Evolutionary conservation across 2,329 filamentous ascomycete genomes (phyloP), one percentile per base, ranked within the genome.

Genomic region (Sclerotinia spermophila): DNA sequence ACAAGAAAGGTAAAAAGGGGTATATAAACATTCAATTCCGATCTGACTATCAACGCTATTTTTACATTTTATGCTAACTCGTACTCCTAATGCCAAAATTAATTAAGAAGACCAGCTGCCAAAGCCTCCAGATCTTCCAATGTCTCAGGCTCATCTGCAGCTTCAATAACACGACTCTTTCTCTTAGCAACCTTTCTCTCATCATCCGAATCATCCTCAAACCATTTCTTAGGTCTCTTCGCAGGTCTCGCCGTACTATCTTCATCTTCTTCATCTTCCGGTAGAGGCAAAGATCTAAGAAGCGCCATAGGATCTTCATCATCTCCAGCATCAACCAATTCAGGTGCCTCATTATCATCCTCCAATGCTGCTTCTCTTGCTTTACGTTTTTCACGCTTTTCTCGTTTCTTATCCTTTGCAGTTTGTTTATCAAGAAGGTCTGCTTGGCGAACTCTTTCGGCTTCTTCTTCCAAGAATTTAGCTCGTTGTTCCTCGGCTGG

Each of bases 371-470:
- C 84, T 79, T 90, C 89, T 76, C 89, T 83, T 58, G 87, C 88
- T 83, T 90, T 93, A n/a, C 56, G 55, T 58, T 71, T 71, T 76
- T 91, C 88, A 72, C 86, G 85, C 86, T 93, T 96, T 81, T 92
- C 91, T 76, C 87, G 86, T 79, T 86, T 89, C 86, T 93, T 94
- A 80, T 92, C 87, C 83, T 90, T 93, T 48, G 89, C 93, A 21
- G 91, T 80, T 75, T 88, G 86, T 83, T 97, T 97, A 82, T 99
- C 96, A 73, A 89, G 87, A 48, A 92, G 81, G 83, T 99, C 96
- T 30, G 90, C 92, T 77, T 87, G 84, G 75, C 86, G 85, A 42
- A 96, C 92, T 73, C 90, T 87, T 76, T 87, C 86, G 17, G 87
- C 83, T 80, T 97, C 95, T 72, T 86, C 86, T 62, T 92, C 89